Evolutionary conservation across 768 basidiomycete species (phyloP).

Genomic region (Chalciporus pseudorubinellus): DNA sequence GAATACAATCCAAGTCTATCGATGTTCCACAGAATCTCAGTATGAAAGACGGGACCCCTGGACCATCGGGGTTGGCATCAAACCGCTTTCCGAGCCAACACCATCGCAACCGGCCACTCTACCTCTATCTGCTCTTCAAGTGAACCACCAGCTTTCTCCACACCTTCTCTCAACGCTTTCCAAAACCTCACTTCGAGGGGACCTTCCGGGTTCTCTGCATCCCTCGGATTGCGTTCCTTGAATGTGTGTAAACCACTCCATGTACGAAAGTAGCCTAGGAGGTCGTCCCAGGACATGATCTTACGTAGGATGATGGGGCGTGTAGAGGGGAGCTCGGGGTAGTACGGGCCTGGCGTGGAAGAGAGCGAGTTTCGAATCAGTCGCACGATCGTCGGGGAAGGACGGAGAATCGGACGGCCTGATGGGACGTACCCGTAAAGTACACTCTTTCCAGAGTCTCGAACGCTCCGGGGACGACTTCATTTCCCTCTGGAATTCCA

Average conservation of each 20-base stretch:
- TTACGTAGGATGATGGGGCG: conserved; percentile 51
- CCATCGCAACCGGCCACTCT: conserved; percentile 40
- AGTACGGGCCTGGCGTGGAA: conserved; percentile 36
- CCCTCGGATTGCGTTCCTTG: conserved; percentile 59
- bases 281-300: conserved; percentile 60
- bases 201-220: conserved; percentile 46
- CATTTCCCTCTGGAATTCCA: conserved; percentile 59
- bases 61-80: too few relatives aligned
- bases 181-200: conserved; percentile 67
- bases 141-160: conserved; percentile 20
- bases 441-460: conserved; percentile 50
- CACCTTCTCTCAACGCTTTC: conserved; percentile 47
- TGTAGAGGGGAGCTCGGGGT: conserved; percentile 36
- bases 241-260: conserved; percentile 70
- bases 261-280: conserved; percentile 68
- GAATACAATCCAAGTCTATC: too few relatives aligned
- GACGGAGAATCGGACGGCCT: not conserved
- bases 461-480: conserved; percentile 35
- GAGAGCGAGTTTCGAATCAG: not conserved
- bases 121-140: conserved; percentile 34
- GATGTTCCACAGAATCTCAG: too few relatives aligned
- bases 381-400: not conserved
- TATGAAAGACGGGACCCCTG: too few relatives aligned
- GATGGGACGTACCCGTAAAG: conserved; percentile 48
- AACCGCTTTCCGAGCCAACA: conserved; percentile 11